phyloP scores from a whole-genome alignment of 352 stramenopile genomes.

The Phytophthora pinifolia region DNA sequence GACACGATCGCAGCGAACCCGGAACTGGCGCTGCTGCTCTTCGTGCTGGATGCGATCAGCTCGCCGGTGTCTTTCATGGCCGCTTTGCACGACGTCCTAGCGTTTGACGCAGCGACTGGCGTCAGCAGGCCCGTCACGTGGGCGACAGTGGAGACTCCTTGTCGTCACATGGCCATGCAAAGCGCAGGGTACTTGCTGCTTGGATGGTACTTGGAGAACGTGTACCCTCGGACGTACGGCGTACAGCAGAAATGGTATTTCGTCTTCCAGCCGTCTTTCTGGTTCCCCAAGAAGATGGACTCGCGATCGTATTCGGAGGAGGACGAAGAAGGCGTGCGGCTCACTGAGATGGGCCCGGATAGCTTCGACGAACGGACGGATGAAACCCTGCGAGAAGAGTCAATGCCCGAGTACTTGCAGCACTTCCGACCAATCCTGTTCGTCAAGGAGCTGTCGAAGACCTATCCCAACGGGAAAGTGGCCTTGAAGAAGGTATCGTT shows the following conservation, averaged over 20 bases:
- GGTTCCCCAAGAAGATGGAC: slow-evolving; percentile 38
- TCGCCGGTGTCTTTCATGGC: slow-evolving; percentile 77
- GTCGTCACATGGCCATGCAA: slow-evolving; percentile 77
- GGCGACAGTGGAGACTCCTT: slow-evolving; percentile 44
- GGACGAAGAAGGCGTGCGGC: slow-evolving; percentile 15
- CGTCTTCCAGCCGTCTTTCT: slow-evolving; percentile 83
- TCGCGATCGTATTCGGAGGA: slow-evolving; percentile 13
- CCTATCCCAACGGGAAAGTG: slow-evolving; percentile 74
- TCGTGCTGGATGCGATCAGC: slow-evolving; percentile 52
- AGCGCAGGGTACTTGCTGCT: slow-evolving; percentile 87
- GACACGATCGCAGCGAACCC: slow-evolving; percentile 46
- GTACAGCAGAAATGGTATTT: slow-evolving; percentile 94
- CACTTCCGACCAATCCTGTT: slow-evolving; percentile 61
- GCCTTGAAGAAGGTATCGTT: slow-evolving; percentile 87
- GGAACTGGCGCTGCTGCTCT: slow-evolving; percentile 28
- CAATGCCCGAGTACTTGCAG: slow-evolving; percentile 54
- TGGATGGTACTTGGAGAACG: slow-evolving; percentile 93
- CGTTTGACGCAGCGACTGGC: slow-evolving; percentile 45
- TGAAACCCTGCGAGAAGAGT: slow-evolving; percentile 65
- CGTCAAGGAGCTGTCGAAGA: slow-evolving; percentile 60
- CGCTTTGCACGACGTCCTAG: slow-evolving; percentile 48
- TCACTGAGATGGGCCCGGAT: slow-evolving; percentile 28
- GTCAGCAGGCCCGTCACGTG: slow-evolving; percentile 47
- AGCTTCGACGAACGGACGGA: slow-evolving; percentile 39
- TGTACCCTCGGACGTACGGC: slow-evolving; percentile 91